Base-by-base conservation (phyloP, 2,329 filamentous ascomycete genomes). In the Verticillium albo-atrum region DNA sequence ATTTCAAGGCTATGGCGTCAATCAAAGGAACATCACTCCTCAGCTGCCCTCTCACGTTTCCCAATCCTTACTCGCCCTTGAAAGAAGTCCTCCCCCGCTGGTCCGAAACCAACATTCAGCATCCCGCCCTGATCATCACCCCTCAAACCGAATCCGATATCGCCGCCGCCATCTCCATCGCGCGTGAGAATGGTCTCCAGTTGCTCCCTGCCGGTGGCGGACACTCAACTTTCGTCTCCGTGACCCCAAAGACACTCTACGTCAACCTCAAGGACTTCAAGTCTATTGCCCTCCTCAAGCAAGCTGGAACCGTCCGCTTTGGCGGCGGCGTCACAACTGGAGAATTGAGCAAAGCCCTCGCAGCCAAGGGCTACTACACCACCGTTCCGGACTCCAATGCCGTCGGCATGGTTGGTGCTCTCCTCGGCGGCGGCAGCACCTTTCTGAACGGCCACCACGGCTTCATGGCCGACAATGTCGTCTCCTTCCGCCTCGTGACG, bases 241-340 rank as follows among this genome's bases (percentile, higher is more conserved):
- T 76, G 53, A 61, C 57, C 9, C 28, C 64, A 2, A 62, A 63
- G 6, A 69, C 68, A 0, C 51, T 76, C 4, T 75, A 75, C 57
- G 58, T 76, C 6, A 70, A 76, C 56, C 57, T 76, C 64, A 64
- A 61, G 15, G 59, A 61, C 10, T 72, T 76, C 63, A 69, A 68
- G 12, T 55, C 32, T 0, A 67, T 75, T 14, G 14, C 57, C 1
- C 47, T 76, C 2, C 61, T 74, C 42, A 68, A 71, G 34, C 50
- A 63, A 0, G 27, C 65, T 0, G 55, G 51, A 0, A 68, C 65
- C 0, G 74, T 74, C 0, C 60, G 30, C 0, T 32, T 76, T 0
- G 72, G 72, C 0, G 74, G 72, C 0, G 74, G 72, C 1, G 65
- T 63, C 3, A 15, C 67, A 0, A 65, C 66, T 0, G 68, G 72